Evolutionary conservation across 2,329 filamentous ascomycete genomes (phyloP).

Genomic region (Ustulina deusta): DNA sequence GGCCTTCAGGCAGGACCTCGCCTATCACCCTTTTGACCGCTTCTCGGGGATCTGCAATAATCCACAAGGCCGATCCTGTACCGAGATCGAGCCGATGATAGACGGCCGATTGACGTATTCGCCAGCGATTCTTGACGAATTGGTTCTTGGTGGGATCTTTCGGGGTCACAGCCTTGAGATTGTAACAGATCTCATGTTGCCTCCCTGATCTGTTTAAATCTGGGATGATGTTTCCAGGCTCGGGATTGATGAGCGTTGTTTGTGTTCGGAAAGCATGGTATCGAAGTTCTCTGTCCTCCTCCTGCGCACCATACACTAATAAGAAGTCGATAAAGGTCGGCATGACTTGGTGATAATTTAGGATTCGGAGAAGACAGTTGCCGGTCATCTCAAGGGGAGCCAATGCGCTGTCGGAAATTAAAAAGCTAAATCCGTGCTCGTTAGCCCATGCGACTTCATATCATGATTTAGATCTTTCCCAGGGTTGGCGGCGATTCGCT

Average conservation of each 20-base stretch:
- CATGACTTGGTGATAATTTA: slow-evolving; percentile 52
- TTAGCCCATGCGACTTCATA: neutral
- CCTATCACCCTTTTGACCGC: slow-evolving; percentile 45
- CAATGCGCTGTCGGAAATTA: slow-evolving; percentile 41
- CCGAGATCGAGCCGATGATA: slow-evolving; percentile 47
- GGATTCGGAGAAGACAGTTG: slow-evolving; percentile 44
- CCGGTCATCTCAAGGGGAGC: slow-evolving; percentile 43
- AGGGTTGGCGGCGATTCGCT: neutral
- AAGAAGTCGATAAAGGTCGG: slow-evolving; percentile 48
- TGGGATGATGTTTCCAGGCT: slow-evolving; percentile 33
- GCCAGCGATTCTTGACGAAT: slow-evolving; percentile 36
- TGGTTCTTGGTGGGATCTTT: slow-evolving; percentile 30
- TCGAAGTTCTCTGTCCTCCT: slow-evolving; percentile 42
- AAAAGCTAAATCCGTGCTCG: slow-evolving; percentile 38
- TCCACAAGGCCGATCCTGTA: slow-evolving; percentile 52
- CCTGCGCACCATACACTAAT: slow-evolving; percentile 44
- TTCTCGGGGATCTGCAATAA: slow-evolving; percentile 51
- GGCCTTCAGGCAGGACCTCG: slow-evolving; percentile 47
- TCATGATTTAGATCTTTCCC: neutral
- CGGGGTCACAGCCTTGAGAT: slow-evolving; percentile 42
- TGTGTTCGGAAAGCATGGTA: slow-evolving; percentile 46
- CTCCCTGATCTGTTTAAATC: slow-evolving; percentile 41
- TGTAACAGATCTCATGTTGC: slow-evolving; percentile 46
- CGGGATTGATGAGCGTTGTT: slow-evolving; percentile 28
- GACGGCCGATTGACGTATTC: slow-evolving; percentile 44